These are phyloP conservation scores for Phaeosphaeriaceae sp. DNA, from an alignment of 2,329 filamentous ascomycete species.

Conservation along the genomic window DNA sequence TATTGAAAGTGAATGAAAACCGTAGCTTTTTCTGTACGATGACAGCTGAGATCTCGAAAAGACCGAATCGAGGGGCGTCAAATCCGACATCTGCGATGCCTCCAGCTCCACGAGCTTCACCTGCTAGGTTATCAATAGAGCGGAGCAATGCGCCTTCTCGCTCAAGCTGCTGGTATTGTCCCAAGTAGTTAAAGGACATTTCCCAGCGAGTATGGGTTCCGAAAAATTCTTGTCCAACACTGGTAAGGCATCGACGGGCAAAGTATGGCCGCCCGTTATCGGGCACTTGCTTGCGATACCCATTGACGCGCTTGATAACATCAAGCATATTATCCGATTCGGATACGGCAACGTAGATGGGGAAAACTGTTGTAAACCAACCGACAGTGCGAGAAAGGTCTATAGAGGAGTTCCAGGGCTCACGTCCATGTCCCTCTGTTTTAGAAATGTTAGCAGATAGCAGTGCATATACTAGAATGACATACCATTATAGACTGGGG, in stretches of 20 bases:
- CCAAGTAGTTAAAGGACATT: slow-evolving; percentile 62
- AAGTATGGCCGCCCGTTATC: slow-evolving; percentile 57
- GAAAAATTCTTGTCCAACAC: slow-evolving; percentile 24
- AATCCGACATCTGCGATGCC: slow-evolving; percentile 12
- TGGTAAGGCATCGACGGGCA: slow-evolving; percentile 23
- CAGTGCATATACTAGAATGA: too few species aligned
- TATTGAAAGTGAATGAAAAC: slow-evolving; percentile 18
- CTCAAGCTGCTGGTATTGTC: slow-evolving; percentile 56
- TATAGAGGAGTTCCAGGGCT: slow-evolving; percentile 34
- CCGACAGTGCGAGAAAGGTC: slow-evolving; percentile 30
- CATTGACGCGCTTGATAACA: slow-evolving; percentile 48
- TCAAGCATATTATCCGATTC: slow-evolving; percentile 49
- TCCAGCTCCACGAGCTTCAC: too few species aligned
- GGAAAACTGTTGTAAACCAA: slow-evolving; percentile 29
- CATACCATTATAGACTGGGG: slow-evolving; percentile 44
- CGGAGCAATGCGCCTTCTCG: slow-evolving; percentile 54
- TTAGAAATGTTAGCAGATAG: too few species aligned
- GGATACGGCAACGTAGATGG: slow-evolving; percentile 43
- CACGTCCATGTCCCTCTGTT: slow-evolving; percentile 31
- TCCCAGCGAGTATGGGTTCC: slow-evolving; percentile 58
- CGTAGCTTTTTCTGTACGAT: slow-evolving; percentile 14
- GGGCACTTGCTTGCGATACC: slow-evolving; percentile 53
- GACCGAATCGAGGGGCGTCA: slow-evolving; percentile 14
- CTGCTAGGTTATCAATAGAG: slow-evolving; percentile 12
- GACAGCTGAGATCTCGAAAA: slow-evolving; percentile 23